Evolutionary conservation across 2,329 filamentous ascomycete genomes (phyloP).

Genomic region (Cladosporium sp.): DNA sequence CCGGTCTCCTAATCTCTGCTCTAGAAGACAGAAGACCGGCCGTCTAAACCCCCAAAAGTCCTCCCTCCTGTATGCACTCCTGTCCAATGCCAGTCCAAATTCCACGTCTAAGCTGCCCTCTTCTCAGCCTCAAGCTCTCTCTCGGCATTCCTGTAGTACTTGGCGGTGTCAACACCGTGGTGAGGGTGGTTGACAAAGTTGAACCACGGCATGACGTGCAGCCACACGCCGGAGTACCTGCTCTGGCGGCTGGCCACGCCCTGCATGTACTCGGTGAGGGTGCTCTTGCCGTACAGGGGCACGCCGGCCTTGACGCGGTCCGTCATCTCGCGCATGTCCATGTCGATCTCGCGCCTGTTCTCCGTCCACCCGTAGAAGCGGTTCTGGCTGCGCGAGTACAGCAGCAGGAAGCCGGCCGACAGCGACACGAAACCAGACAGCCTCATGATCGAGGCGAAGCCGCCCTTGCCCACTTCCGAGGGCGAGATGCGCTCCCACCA

Average conservation of each 20-base stretch:
- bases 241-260: conserved; percentile 90
- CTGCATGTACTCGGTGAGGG: conserved; percentile 82
- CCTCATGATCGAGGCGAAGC: conserved; percentile 78
- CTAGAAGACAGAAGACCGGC: conserved; percentile 8
- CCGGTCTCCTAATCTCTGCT: conserved; percentile 3
- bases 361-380: conserved; percentile 95
- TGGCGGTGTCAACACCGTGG: conserved; percentile 96
- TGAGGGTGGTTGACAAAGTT: conserved; percentile 97
- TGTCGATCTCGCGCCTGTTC: conserved; percentile 83
- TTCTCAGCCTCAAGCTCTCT: conserved; percentile 81
- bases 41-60: not conserved
- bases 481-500: conserved; percentile 80
- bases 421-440: conserved; percentile 67
- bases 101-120: conserved; percentile 1
- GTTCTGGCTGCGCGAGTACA: conserved; percentile 76
- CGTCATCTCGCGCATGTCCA: conserved; percentile 99
- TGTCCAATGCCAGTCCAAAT: not conserved
- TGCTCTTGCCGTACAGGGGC: conserved; percentile 78
- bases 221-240: conserved; percentile 78
- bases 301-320: conserved; percentile 89
- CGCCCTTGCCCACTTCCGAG: conserved; percentile 75
- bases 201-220: conserved; percentile 88
- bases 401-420: conserved; percentile 73
- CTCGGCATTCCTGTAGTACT: conserved; percentile 96
- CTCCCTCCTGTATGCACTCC: not conserved